Percentiles rank a stretch among this genome's conserved stretches.
Conservation (phyloP, 345 rosid species). For the Luvunga scandens region DNA sequence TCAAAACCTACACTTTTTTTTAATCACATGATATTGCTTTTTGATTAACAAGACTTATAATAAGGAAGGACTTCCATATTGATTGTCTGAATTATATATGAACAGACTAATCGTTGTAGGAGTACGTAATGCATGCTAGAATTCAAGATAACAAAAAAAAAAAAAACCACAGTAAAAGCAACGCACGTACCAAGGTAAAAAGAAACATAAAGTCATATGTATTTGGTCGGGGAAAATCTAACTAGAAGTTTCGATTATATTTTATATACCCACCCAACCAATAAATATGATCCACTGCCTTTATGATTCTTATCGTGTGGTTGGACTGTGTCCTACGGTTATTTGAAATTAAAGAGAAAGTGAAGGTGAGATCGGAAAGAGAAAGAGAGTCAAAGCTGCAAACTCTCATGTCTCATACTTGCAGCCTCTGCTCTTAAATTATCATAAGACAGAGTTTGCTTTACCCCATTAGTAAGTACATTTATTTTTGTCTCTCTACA, state of each 20-base stretch:
- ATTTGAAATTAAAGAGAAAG: constrained; percentile 15
- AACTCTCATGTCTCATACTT: constrained; percentile 42
- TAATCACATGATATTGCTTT: not conserved
- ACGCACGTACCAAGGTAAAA: not conserved
- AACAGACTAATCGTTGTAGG: not conserved
- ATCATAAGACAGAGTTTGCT: constrained; percentile 12
- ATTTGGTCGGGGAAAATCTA: not conserved
- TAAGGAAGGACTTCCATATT: not conserved
- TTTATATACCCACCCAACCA: not conserved
- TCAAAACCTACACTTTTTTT: not conserved
- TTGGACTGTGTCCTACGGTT: constrained; percentile 17
- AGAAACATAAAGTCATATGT: not conserved
- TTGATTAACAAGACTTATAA: not conserved
- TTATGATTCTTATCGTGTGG: constrained; percentile 30
- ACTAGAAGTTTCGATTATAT: not conserved
- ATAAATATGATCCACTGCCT: constrained; percentile 6
- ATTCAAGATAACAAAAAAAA: no score
- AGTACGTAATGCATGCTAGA: not conserved
- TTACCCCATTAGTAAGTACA: constrained; percentile 13
- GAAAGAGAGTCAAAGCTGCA: constrained; percentile 37
- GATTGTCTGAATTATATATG: not conserved
- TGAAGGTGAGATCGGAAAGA: constrained; percentile 6
- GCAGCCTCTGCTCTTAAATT: constrained; percentile 22
- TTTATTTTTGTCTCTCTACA: constrained; percentile 18
- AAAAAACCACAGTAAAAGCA: not conserved